phyloP scores from a whole-genome alignment of 495 filamentous ascomycete genomes.

The Neurospora hispaniola region DNA sequence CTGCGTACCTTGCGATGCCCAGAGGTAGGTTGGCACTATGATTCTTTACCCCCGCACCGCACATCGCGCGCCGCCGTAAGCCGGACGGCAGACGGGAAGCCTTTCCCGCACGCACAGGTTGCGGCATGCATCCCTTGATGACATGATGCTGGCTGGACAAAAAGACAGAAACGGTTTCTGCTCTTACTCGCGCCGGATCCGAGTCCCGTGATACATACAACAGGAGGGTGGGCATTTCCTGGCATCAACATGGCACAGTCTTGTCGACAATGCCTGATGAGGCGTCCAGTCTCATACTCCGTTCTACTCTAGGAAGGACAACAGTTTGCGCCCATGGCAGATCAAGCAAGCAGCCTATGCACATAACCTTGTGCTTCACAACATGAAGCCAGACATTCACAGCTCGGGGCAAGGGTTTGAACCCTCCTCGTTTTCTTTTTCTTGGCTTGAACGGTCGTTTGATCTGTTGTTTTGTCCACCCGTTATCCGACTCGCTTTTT shows the following conservation, averaged over 20 bases:
- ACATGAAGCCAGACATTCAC: neutral
- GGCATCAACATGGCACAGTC: neutral
- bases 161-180: neutral
- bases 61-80: neutral
- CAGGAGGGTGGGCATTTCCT: neutral
- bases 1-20: neutral
- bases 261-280: neutral
- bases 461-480: neutral
- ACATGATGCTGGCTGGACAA: neutral
- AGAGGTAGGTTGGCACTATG: neutral
- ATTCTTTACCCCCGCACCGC: neutral
- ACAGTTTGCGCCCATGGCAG: neutral
- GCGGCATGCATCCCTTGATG: neutral
- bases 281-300: neutral
- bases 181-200: neutral
- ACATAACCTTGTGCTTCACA: neutral
- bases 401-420: neutral
- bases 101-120: neutral
- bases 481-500: neutral
- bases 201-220: neutral
- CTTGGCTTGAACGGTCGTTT: neutral
- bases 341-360: constrained; percentile 1
- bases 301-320: neutral
- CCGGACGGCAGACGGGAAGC: neutral
- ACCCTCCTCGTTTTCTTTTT: neutral